Conservation (phyloP, 495 filamentous ascomycete species). For the Neurospora intermedia region DNA sequence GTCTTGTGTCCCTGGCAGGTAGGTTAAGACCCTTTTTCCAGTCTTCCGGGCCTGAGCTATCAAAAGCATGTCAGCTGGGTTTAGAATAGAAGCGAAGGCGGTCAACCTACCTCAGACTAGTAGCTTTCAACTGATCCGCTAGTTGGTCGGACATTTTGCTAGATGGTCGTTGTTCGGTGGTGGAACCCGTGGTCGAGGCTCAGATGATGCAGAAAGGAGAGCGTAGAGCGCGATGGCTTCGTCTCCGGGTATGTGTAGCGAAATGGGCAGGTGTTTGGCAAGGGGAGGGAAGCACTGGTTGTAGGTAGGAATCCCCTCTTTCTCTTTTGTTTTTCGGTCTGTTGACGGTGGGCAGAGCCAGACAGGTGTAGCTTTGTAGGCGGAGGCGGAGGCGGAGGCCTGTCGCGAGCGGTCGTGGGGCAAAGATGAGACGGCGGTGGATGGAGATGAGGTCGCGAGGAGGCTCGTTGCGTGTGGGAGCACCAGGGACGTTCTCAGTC, state of each 20-base stretch:
- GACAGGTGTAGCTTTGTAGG: not conserved
- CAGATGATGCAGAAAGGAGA: not conserved
- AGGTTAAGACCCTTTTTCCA: slow-evolving; percentile 74
- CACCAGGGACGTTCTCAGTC: not conserved
- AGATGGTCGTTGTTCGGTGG: not conserved
- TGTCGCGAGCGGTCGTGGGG: not conserved
- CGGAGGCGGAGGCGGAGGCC: not conserved
- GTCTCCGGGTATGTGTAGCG: not conserved
- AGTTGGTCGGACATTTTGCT: slow-evolving; percentile 41
- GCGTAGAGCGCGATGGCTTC: not conserved
- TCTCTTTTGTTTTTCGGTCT: not conserved
- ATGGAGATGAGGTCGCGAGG: not conserved
- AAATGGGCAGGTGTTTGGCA: not conserved
- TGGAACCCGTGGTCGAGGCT: not conserved
- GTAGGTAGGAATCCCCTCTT: not conserved
- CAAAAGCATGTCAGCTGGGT: slow-evolving; percentile 26
- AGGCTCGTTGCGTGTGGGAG: not conserved
- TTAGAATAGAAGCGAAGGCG: slow-evolving; percentile 1
- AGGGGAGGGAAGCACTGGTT: not conserved
- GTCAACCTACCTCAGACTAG: slow-evolving; percentile 54
- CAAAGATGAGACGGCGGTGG: not conserved
- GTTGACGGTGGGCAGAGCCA: not conserved
- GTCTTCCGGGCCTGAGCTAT: slow-evolving; percentile 46
- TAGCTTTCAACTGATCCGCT: slow-evolving; percentile 58
- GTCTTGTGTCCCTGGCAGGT: slow-evolving; percentile 73